Evolutionary conservation across 768 basidiomycete genomes (phyloP), one percentile per base, ranked within the genome.

Genomic region (Sarcodon aspratus): DNA sequence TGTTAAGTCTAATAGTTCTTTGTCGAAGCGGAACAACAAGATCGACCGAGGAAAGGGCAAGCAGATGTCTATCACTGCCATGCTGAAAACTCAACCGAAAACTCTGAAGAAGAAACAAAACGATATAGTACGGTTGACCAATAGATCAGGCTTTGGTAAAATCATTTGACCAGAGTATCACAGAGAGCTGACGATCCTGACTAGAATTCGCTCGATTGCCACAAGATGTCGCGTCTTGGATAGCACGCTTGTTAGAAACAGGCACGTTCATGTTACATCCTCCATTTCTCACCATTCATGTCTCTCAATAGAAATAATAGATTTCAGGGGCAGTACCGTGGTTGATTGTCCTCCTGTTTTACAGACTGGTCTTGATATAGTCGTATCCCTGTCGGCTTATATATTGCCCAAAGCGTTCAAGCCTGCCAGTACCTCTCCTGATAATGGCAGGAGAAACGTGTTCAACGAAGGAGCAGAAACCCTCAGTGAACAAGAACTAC

Each of bases 401-500:
- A 68, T 94, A 33, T 74, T 77, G 33, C 64, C 74, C 9, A 64
- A 72, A 4, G 91, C 90, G 3, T 95, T 93, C 65, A 74, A 69
- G 48, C 61, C 73, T 0, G 50, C 64, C 8, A 66, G 70, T 18
- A 63, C 66, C 11, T 21, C 48, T 61, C 73, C 44, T 61, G 40
- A 42, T 15, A 5, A 9, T 13, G 40, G 27, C 27, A 8, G 13
- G 27, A 13, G 13, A 5, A 64, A 52, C 51, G 70, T 81, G 57
- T 83, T 88, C 61, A 76, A 79, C 52, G 86, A 90, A 60, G 85
- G 86, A 2, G 70, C 79, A 46, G 92, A 95, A 61, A 93, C 89
- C 0, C 69, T 70, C 5, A 79, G 81, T 51, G 92, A 96, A 65
- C 80, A 79, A 54, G 66, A 67, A n/a, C 72, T 96, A 45, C 73